Evolutionary conservation across 148 eudicot genomes (phyloP).

Genomic region (Beta vulgaris): DNA sequence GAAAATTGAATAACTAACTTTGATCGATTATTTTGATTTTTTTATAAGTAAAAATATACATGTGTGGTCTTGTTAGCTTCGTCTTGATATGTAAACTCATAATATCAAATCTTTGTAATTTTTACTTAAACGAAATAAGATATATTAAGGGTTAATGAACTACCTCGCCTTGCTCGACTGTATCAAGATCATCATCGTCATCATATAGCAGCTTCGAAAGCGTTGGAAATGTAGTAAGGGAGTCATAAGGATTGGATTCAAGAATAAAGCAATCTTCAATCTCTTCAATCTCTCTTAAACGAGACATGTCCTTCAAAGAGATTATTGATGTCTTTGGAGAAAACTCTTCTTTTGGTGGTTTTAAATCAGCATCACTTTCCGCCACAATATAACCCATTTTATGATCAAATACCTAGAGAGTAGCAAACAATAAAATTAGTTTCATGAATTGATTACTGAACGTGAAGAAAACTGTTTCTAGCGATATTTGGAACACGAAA

Average conservation of each 20-base stretch:
- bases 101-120: too few species aligned
- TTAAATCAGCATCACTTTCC: slow-evolving; percentile 7
- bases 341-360: background rate
- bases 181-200: background rate
- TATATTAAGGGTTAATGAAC: background rate
- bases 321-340: background rate
- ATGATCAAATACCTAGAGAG: background rate
- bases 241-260: slow-evolving; percentile 23
- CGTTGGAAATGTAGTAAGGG: background rate
- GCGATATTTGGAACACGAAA: too few species aligned
- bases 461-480: too few species aligned
- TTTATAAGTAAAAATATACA: too few species aligned
- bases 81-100: too few species aligned
- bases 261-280: slow-evolving; percentile 35
- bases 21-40: too few species aligned
- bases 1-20: too few species aligned
- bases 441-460: too few species aligned
- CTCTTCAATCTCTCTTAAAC: slow-evolving; percentile 19
- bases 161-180: slow-evolving; percentile 24
- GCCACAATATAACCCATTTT: background rate
- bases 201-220: background rate
- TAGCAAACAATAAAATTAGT: background rate
- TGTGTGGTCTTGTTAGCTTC: too few species aligned
- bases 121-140: too few species aligned
- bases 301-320: background rate